Base-by-base conservation (phyloP, 192 early-diverging fungal species). In the Chytriomyces hyalinus region DNA sequence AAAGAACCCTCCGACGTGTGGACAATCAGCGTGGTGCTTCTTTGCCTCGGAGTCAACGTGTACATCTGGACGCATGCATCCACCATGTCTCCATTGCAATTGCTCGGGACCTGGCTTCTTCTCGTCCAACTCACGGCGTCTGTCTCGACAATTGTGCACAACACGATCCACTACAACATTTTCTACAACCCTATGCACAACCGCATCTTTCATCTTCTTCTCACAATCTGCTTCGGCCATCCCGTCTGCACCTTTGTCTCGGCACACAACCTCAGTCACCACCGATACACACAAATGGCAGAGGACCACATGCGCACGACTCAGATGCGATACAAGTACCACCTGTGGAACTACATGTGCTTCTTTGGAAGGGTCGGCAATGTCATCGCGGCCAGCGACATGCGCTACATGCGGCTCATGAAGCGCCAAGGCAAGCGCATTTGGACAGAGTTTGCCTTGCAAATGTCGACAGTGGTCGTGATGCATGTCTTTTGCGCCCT, bases 371-470 rank as follows among this genome's bases (percentile, higher is more conserved):
- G 17, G 3, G 62, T 64, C 24, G 62, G 62, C n/a, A 13, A 26
- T 36, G 17, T 64, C 5, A 64, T 64, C n/a, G 13, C 62, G 11
- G 62, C 62, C 11, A 20, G 17, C 9, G 62, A 64, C 24, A 22
- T 64, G n/a, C 62, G 62, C 11, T 64, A 64, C 62, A 64, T 64
- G 62, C 62, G 62, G 11, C 62, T 64, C 17, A 64, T 64, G 62
- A 13, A 24, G 11, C 62, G 62, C 22, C 62, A 64, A 24, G 36
- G 36, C 11, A 13, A 36, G 36, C 20, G 62, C 11, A 64, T 64
- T 5, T 64, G 62, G 62, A 15, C 24, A 15, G 62, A 64, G 6
- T 64, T 64, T 64, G 24, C n/a, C 9, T 24, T 64, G 11, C 62
- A 64, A 64, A 20, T 64, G 11, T 22, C 62, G 4, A 36, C 62